Conservation (phyloP, 2,329 filamentous ascomycete genomes). For the Teratosphaeriaceae sp. region DNA sequence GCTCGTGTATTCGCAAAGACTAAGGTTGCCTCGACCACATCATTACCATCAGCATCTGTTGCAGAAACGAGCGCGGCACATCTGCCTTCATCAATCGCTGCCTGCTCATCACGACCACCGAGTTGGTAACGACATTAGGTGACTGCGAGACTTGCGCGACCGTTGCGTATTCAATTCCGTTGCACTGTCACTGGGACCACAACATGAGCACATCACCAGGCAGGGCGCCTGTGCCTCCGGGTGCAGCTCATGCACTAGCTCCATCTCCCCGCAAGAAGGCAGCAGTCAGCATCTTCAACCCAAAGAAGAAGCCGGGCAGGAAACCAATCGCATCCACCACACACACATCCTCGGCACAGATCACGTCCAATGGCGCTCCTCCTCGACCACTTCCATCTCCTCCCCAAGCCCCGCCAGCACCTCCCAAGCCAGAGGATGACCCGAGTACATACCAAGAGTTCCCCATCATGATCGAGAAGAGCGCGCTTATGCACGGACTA, state of each 20-base stretch:
- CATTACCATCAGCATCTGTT: no score
- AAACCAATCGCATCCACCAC: constrained; percentile 27
- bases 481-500: constrained; percentile 68
- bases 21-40: no score
- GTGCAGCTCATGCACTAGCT: neutral
- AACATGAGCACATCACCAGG: constrained; percentile 24
- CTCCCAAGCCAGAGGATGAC: constrained; percentile 13
- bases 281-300: constrained; percentile 28
- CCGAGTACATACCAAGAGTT: constrained; percentile 41
- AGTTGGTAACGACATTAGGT: no score
- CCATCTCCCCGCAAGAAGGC: constrained; percentile 26
- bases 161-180: no score
- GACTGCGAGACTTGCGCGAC: no score
- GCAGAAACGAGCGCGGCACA: no score
- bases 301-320: constrained; percentile 21
- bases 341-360: constrained; percentile 7
- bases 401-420: constrained; percentile 4
- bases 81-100: no score
- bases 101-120: no score
- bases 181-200: no score
- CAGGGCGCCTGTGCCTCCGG: constrained; percentile 18
- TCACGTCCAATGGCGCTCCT: constrained; percentile 3
- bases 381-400: constrained; percentile 5
- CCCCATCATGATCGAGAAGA: constrained; percentile 77
- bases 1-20: no score